These are phyloP conservation scores for Curvularia spicifera DNA, from an alignment of 2,329 filamentous ascomycete genomes.

Conservation along the genomic window DNA sequence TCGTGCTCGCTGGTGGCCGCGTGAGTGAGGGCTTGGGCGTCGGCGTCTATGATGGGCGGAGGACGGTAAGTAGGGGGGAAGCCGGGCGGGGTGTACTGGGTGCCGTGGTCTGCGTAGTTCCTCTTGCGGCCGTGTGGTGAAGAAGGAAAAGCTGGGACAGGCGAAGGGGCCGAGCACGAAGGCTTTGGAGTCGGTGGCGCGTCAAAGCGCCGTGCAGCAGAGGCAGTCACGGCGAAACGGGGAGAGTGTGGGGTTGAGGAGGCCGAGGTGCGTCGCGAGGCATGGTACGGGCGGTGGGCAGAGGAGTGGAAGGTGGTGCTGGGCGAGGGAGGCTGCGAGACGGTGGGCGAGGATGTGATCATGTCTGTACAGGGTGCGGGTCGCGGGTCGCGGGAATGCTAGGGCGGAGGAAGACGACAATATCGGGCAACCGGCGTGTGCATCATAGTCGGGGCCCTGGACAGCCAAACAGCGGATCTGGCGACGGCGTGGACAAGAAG, in stretches of 20 bases:
- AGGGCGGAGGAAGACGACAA: slow-evolving; percentile 12
- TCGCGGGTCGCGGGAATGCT: slow-evolving; percentile 13
- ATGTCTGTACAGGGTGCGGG: slow-evolving; percentile 27
- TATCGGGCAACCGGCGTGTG: slow-evolving; percentile 9
- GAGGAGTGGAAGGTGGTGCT: slow-evolving; percentile 44
- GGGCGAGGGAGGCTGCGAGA: slow-evolving; percentile 48
- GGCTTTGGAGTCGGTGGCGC: slow-evolving; percentile 32
- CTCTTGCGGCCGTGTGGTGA: slow-evolving; percentile 41
- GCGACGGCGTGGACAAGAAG: slow-evolving; percentile 19
- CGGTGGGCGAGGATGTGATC: slow-evolving; percentile 47
- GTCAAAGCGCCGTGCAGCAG: slow-evolving; percentile 39
- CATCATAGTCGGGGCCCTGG: slow-evolving; percentile 25
- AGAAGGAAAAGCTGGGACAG: slow-evolving; percentile 27
- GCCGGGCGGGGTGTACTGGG: slow-evolving; percentile 62
- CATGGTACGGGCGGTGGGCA: slow-evolving; percentile 42
- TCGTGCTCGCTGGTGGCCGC: not conserved
- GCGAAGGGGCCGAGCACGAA: slow-evolving; percentile 31
- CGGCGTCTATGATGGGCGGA: slow-evolving; percentile 11
- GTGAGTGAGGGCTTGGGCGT: not conserved
- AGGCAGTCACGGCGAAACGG: slow-evolving; percentile 43
- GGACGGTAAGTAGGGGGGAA: slow-evolving; percentile 53
- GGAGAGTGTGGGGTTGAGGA: slow-evolving; percentile 42
- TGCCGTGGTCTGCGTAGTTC: slow-evolving; percentile 57
- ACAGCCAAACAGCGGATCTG: slow-evolving; percentile 3
- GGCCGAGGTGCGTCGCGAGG: slow-evolving; percentile 41